Base-by-base conservation (phyloP, 2,329 filamentous ascomycete genomes). In the Aureobasidium lini region DNA sequence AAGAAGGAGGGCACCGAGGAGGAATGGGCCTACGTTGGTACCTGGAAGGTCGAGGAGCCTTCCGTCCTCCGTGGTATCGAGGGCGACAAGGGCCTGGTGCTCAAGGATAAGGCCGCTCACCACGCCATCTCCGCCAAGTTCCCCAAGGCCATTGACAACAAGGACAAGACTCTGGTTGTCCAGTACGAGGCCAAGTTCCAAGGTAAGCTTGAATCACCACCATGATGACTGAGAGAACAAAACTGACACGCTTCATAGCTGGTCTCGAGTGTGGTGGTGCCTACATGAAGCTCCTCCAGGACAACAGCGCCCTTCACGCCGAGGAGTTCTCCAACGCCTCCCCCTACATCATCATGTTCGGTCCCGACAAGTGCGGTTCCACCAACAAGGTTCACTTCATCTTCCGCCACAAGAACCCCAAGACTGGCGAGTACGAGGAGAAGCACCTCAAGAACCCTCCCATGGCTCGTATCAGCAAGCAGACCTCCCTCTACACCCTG, bases 341-440 rank as follows among this genome's bases (percentile, higher is more conserved):
- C 44, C 94, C 94, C 50, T 99, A 99, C 74, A 89, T 99, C 68
- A 95, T 99, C 83, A 99, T 99, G 94, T 99, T 99, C 74, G 94
- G 94, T 67, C 94, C 94, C 69, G 94, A 99, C 82, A 97, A 97
- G 87, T 99, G 94, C 76, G 94, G 94, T 76, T 84, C 90, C 74
- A 97, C 90, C 77, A 99, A 99, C 87, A 97, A 97, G 88, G 84
- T 87, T 62, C 84, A 87, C 77, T 96, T 99, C 81, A 99, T 99
- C 77, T 95, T 99, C 86, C 94, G 95, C 79, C 94, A 99, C 88
- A 99, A 97, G 89, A 99, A 97, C 85, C 94, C 94, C 73, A 96
- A 96, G 89, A 96, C 91, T 48, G 93, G 93, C 80, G 90, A 96
- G 78, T 99, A 99, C 72, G 93, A 99, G 84, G 94, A 99, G 89